Base-by-base conservation (phyloP, 495 filamentous ascomycete genomes). In the Evernia prunastri region DNA sequence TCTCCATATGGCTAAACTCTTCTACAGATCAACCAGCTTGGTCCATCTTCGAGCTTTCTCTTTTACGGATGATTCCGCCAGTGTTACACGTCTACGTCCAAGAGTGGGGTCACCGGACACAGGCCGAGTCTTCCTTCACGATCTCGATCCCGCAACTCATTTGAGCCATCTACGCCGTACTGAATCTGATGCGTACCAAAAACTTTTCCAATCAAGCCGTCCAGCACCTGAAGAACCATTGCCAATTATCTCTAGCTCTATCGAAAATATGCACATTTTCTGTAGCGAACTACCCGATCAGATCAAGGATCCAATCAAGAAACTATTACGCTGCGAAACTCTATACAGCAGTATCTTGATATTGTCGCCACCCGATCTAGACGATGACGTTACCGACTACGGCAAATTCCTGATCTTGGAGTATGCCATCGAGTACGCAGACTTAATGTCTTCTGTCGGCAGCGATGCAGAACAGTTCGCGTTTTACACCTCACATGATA, bases 51-150 rank as follows among this genome's bases (percentile, higher is more conserved):
- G 90, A 47, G 85, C 89, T 0, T 96, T 96, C 72, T 95, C 93
- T 7, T 94, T 97, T 71, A 91, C 89, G 1, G 93, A 97, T 72
- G 89, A 89, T 45, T 88, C 91, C n/a, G 81, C 87, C 3, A 85
- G 87, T 66, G 90, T 95, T 43, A 80, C 76, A 13, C 76, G 89
- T 66, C 82, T 82, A 13, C 72, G 74, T 23, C 67, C 71, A 37
- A 66, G 61, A 15, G 64, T 70, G 40, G 61, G 29, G 31, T 70
- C 74, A 5, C 71, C 71, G 49, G 70, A 64, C 69, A 78, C 61
- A 54, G 74, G 72, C 66, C 40, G 78, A 72, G 77, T 74, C 68
- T 84, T 74, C 73, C 78, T 69, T 68, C 80, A 72, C 76, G 82
- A 67, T 72, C 79, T 72, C 77, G 74, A 75, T 58, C 71, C 79